Evolutionary conservation across 106 monocot genomes (phyloP).

Genomic region (Dendrobium chrysotoxum): DNA sequence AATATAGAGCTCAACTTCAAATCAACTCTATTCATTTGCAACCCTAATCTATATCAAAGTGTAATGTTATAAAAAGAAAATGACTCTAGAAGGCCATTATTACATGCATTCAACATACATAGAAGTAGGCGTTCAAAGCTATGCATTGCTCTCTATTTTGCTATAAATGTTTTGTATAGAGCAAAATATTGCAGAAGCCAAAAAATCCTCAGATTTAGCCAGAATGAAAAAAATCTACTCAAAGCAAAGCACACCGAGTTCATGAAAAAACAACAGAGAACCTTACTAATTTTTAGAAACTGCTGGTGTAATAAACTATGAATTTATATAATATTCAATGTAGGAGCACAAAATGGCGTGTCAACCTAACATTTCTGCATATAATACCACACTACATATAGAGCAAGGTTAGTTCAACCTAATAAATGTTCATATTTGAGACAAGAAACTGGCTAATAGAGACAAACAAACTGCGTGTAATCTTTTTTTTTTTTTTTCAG

Average conservation of each 20-base stretch:
- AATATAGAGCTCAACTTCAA: no score
- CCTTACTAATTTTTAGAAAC: not conserved
- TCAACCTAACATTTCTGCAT: not conserved
- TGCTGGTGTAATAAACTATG: not conserved
- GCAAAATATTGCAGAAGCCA: no score
- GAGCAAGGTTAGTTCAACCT: not conserved
- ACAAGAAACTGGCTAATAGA: not conserved
- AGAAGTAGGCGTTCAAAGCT: not conserved
- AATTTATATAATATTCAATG: not conserved
- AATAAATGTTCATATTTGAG: not conserved
- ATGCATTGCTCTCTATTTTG: not conserved
- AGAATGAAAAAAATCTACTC: not conserved
- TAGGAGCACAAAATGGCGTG: not conserved
- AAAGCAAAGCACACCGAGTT: not conserved
- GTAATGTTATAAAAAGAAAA: no score
- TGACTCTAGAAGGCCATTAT: no score
- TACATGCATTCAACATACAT: no score
- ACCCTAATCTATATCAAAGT: no score
- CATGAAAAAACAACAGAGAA: no score
- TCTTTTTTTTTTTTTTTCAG: not conserved
- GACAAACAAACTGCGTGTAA: no score
- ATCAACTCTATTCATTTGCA: no score
- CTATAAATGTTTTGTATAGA: not conserved
- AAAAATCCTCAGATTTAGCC: not conserved
- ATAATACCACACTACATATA: not conserved